Base-by-base conservation (phyloP, 1,139 yeast genomes). In the Magnusiomyces ingens region DNA sequence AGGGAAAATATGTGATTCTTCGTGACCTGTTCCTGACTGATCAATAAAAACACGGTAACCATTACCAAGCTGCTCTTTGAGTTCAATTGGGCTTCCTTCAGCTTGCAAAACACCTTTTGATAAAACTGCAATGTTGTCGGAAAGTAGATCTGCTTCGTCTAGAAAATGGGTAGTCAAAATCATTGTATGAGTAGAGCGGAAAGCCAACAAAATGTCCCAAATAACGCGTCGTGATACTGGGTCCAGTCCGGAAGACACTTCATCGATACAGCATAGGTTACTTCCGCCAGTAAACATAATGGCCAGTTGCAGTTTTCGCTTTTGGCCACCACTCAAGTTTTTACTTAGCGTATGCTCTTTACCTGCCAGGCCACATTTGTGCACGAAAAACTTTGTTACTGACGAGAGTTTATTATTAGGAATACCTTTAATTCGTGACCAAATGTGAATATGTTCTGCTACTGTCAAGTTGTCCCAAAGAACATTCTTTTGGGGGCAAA, bases 251-350 rank as follows among this genome's bases (percentile, higher is more conserved):
- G 73, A 70, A 10, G 72, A 67, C 3, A 69, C 73, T 51, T 70
- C 73, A 53, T 70, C 73, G 41, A 70, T 64, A 51, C 71, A 68
- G 55, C 73, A 70, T 2, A 70, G 64, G 48, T 66, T 62, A 42
- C 70, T 64, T 4, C 67, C 70, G 15, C 73, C 73, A 26, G 65
- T 65, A 59, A 70, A 65, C 66, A 68, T 68, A 38, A 70, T 61
- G 0, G 96, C 96, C 55, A 90, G 77, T 3, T 95, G 87, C 52
- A 90, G 75, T 73, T 96, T 83, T 1, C 96, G 93, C 72, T 88
- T 89, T 71, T 89, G 96, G 48, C 96, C 97, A 57, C 97, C 97
- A 49, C 95, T 85, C 57, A 90, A 75, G 40, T 62, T 60, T 38
- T 61, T 62, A 6, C 69, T 60, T 21, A 52, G 29, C 1, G 64